A percentile compares a stretch with the other conserved stretches of the same genome.
Evolutionary conservation across 306 rosid species (phyloP).

Genomic region (Potentilla sterilis): DNA sequence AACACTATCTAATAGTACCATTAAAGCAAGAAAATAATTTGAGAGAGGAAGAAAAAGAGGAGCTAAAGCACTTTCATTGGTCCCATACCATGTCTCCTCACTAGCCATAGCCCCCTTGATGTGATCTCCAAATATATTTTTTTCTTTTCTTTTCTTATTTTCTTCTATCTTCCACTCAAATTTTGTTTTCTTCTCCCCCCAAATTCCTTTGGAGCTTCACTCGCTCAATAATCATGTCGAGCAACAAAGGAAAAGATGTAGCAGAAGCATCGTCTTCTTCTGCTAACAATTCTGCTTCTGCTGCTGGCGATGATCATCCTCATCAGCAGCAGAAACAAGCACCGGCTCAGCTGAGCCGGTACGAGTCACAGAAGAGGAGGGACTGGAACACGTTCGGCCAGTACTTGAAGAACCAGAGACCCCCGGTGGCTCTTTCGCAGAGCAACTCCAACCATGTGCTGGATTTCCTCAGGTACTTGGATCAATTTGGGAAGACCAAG

Average conservation of each 20-base stretch:
- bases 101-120: constrained; percentile 32
- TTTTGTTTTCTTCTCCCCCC: constrained; percentile 19
- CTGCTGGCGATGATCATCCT: neutral
- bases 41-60: constrained; percentile 39
- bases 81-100: constrained; percentile 59
- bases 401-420: constrained; percentile 56
- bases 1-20: constrained; percentile 42
- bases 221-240: constrained; percentile 28
- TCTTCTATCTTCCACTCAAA: constrained; percentile 16
- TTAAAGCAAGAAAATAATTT: constrained; percentile 49
- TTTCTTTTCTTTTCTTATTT: constrained; percentile 1
- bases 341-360: constrained; percentile 44
- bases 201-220: constrained; percentile 7
- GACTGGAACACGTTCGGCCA: constrained; percentile 67
- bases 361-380: constrained; percentile 57
- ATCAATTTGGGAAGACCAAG: constrained; percentile 61
- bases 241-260: constrained; percentile 43
- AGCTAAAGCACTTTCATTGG: constrained; percentile 47
- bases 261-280: constrained; percentile 50
- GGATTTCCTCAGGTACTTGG: constrained; percentile 50
- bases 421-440: constrained; percentile 50
- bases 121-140: constrained; percentile 27
- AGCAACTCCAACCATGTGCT: constrained; percentile 48
- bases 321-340: constrained; percentile 15
- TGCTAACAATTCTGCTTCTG: constrained; percentile 1